Conservation (phyloP, 495 filamentous ascomycete species). For the Penicillium diatomitis region DNA sequence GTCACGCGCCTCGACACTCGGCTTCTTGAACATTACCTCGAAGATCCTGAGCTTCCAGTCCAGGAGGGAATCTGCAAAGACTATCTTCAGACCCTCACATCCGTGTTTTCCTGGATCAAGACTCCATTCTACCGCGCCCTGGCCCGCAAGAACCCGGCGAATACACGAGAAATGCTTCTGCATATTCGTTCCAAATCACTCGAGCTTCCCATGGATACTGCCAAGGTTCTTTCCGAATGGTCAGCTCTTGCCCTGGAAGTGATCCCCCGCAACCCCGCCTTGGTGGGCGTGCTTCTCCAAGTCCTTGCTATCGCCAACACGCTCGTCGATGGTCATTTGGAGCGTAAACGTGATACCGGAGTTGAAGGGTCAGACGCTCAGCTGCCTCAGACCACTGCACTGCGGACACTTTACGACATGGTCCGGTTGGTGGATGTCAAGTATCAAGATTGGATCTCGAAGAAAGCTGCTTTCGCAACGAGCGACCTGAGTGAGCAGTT, state of each 20-base stretch:
- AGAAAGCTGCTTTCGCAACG: conserved; percentile 31
- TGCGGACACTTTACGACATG: conserved; percentile 19
- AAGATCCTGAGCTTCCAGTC: conserved; percentile 18
- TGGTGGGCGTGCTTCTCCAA: background rate
- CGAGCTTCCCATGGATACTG: conserved; percentile 15
- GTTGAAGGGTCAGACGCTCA: conserved; percentile 4
- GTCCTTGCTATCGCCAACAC: conserved; percentile 10
- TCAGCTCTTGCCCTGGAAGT: conserved; percentile 16
- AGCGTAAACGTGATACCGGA: conserved; percentile 9
- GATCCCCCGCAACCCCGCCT: conserved; percentile 17
- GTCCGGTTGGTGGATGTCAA: conserved; percentile 22
- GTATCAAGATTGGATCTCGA: conserved; percentile 28
- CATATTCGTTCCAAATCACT: conserved; percentile 22
- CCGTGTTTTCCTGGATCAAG: conserved; percentile 19
- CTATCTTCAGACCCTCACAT: conserved; percentile 23
- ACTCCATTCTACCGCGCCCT: conserved; percentile 19
- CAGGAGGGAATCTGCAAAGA: conserved; percentile 18
- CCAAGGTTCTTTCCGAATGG: conserved; percentile 17
- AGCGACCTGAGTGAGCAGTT: conserved; percentile 28
- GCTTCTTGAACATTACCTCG: conserved; percentile 13
- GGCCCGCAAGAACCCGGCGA: conserved; percentile 14
- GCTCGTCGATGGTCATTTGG: conserved; percentile 5
- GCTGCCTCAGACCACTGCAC: conserved; percentile 7
- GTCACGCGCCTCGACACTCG: conserved; percentile 26
- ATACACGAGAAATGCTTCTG: conserved; percentile 15